Evolutionary conservation across 2,329 filamentous ascomycete genomes (phyloP).

Genomic region (Claviceps fusiformis): DNA sequence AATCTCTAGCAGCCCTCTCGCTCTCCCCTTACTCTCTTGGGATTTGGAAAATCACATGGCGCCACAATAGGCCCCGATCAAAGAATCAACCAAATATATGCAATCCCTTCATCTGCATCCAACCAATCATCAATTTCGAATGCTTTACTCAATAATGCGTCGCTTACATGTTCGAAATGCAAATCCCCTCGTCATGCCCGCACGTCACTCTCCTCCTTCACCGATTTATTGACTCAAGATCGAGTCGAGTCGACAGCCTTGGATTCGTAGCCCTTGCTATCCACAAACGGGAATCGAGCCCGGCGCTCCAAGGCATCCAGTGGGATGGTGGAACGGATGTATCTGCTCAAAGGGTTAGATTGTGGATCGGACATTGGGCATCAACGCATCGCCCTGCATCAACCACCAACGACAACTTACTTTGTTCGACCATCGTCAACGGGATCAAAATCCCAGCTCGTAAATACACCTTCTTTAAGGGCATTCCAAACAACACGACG

Average conservation of each 20-base stretch:
- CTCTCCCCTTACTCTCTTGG: background rate
- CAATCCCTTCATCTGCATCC: background rate
- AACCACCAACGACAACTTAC: slow-evolving; percentile 24
- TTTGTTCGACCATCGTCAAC: slow-evolving; percentile 54
- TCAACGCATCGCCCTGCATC: background rate
- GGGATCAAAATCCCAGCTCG: slow-evolving; percentile 78
- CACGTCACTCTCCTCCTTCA: background rate
- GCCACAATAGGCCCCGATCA: background rate
- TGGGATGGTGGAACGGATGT: slow-evolving; percentile 72
- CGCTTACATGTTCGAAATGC: background rate
- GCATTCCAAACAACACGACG: slow-evolving; percentile 69
- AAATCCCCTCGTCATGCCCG: background rate
- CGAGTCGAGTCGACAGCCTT: slow-evolving; percentile 24
- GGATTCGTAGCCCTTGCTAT: slow-evolving; percentile 37
- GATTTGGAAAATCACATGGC: background rate
- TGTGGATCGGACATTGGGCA: background rate
- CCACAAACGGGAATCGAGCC: slow-evolving; percentile 57
- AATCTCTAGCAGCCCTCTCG: background rate
- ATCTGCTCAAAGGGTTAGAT: slow-evolving; percentile 33
- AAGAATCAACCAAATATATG: background rate
- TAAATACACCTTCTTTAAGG: slow-evolving; percentile 60
- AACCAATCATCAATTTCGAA: too few relatives aligned
- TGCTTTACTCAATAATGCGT: background rate
- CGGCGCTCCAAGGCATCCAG: slow-evolving; percentile 68
- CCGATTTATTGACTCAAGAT: slow-evolving; percentile 3